These are phyloP conservation scores for Gentiana macrophylla DNA, from an alignment of 257 asterid species.

Conservation along the genomic window DNA sequence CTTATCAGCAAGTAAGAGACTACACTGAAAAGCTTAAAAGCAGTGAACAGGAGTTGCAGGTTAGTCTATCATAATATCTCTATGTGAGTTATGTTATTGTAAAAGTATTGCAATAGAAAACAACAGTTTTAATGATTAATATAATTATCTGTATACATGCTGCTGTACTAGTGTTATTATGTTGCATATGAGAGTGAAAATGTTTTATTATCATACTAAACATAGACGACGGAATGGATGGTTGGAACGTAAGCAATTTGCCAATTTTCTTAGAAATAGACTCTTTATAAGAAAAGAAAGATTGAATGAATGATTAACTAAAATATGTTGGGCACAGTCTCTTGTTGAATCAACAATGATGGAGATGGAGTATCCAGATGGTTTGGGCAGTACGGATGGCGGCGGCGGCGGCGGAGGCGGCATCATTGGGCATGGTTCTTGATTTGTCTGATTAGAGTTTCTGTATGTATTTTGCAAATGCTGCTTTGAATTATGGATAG, in stretches of 20 bases:
- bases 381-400: conserved; percentile 22
- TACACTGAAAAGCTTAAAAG: conserved; percentile 47
- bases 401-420: conserved; percentile 3
- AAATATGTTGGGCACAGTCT: conserved; percentile 30
- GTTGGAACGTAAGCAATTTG: not conserved
- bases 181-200: not conserved
- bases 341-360: conserved; percentile 42
- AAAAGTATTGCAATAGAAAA: too few species aligned
- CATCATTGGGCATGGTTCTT: too few species aligned
- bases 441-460: too few species aligned
- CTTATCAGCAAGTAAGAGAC: conserved; percentile 56
- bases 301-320: not conserved
- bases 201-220: not conserved
- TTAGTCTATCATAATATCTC: conserved; percentile 14
- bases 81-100: not conserved
- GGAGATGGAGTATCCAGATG: conserved; percentile 45
- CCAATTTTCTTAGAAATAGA: not conserved
- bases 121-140: too few species aligned
- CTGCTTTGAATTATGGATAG: too few species aligned
- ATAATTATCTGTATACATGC: not conserved
- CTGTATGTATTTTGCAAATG: too few species aligned
- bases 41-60: conserved; percentile 76
- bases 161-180: not conserved
- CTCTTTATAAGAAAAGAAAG: not conserved
- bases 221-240: not conserved